Evolutionary conservation across 352 stramenopile genomes (phyloP).

Genomic region (Phytophthora ohioensis): DNA sequence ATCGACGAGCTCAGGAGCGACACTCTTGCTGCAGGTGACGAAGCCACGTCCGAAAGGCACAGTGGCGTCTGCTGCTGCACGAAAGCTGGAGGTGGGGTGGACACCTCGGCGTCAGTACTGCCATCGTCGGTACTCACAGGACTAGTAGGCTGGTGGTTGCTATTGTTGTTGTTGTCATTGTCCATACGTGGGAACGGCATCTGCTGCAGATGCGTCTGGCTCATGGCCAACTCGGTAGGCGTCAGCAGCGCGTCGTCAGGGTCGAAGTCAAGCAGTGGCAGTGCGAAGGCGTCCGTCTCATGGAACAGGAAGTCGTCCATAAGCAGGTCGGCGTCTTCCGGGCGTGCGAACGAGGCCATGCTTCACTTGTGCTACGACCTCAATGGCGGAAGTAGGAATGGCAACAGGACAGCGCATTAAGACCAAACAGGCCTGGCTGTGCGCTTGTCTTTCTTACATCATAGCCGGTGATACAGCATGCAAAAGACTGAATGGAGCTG

Average conservation of each 20-base stretch:
- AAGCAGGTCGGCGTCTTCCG: constrained; percentile 27
- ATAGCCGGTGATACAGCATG: neutral
- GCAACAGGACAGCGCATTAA: neutral
- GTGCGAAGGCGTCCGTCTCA: constrained; percentile 43
- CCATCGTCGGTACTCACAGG: constrained; percentile 54
- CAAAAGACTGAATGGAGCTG: neutral
- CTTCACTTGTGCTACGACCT: neutral
- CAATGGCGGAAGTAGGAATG: constrained; percentile 9
- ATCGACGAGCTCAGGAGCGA: constrained; percentile 17
- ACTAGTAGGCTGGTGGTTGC: constrained; percentile 33
- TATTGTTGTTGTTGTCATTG: constrained; percentile 4
- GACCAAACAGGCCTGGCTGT: neutral
- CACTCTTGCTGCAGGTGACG: constrained; percentile 29
- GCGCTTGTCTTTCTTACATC: neutral
- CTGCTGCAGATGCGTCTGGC: constrained; percentile 19
- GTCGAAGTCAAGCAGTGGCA: constrained; percentile 58
- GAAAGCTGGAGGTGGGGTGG: constrained; percentile 54
- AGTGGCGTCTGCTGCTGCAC: constrained; percentile 9
- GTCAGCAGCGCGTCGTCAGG: constrained; percentile 36
- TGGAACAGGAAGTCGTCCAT: constrained; percentile 68
- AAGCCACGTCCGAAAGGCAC: constrained; percentile 12
- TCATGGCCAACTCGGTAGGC: constrained; percentile 27
- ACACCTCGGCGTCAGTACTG: constrained; percentile 58
- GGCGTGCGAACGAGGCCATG: constrained; percentile 12
- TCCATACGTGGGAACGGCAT: constrained; percentile 12